These are phyloP conservation scores for Protea cynaroides DNA, from an alignment of 164 flowering plant species.

Conservation along the genomic window DNA sequence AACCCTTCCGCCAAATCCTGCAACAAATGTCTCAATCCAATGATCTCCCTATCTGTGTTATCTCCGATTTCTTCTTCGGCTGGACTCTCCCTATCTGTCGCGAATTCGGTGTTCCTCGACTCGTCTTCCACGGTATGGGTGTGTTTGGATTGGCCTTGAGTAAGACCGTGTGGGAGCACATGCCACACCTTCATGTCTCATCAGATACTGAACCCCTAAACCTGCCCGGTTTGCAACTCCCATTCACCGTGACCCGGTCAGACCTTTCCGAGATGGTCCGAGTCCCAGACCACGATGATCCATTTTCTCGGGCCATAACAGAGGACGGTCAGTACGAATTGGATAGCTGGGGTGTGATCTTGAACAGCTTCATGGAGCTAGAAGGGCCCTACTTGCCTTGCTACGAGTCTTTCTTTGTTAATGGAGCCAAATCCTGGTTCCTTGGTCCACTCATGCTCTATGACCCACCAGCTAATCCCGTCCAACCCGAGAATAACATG, in stretches of 20 bases:
- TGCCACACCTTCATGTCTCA: neutral
- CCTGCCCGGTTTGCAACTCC: constrained; percentile 9
- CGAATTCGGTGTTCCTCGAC: constrained; percentile 22
- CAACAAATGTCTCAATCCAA: constrained; percentile 13
- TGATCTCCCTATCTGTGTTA: constrained; percentile 26
- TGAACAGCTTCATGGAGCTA: constrained; percentile 19
- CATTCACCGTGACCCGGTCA: constrained; percentile 3
- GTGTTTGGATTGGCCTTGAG: constrained; percentile 18
- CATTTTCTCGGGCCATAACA: neutral
- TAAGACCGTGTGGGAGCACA: neutral
- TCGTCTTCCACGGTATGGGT: constrained; percentile 40
- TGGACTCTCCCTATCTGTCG: constrained; percentile 27
- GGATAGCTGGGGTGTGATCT: constrained; percentile 18
- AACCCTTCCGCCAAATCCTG: constrained; percentile 17
- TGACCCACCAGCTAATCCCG: neutral
- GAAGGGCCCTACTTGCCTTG: constrained; percentile 8
- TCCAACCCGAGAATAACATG: neutral
- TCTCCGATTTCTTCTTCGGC: constrained; percentile 34
- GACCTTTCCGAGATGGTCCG: constrained; percentile 3
- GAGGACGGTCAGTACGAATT: constrained; percentile 12
- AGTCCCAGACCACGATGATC: constrained; percentile 1
- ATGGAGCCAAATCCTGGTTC: constrained; percentile 17
- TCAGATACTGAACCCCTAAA: constrained; percentile 6
- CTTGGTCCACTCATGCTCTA: constrained; percentile 19
- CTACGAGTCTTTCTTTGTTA: constrained; percentile 9